A percentile compares a stretch with the other conserved stretches of the same genome.
Evolutionary conservation across 2,329 filamentous ascomycete species (phyloP).

Genomic region (Alternaria rosae): DNA sequence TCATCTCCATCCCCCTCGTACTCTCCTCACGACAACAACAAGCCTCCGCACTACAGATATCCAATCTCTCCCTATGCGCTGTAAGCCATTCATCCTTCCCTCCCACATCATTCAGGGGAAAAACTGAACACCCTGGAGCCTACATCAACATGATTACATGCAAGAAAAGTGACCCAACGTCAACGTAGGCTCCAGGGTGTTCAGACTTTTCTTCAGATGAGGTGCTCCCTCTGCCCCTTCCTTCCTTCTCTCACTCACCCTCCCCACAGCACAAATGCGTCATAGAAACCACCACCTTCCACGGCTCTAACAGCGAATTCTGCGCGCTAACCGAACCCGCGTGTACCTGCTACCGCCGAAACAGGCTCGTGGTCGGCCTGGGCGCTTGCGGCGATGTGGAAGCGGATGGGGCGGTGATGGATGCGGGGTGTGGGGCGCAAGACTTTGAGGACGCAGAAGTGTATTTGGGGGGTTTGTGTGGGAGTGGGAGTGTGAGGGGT

Average conservation of each 20-base stretch:
- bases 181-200: too few relatives aligned
- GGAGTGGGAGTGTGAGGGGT: background rate
- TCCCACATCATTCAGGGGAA: too few relatives aligned
- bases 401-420: background rate
- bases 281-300: background rate
- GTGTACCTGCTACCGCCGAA: background rate
- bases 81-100: background rate
- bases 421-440: background rate
- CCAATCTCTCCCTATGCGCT: background rate
- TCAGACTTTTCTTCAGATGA: too few relatives aligned
- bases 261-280: background rate
- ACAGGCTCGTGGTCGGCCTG: background rate
- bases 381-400: background rate
- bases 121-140: too few relatives aligned
- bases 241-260: background rate
- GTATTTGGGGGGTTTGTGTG: background rate
- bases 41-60: background rate
- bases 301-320: background rate
- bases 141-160: too few relatives aligned
- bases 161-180: too few relatives aligned
- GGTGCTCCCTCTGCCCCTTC: too few relatives aligned
- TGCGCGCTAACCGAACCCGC: background rate
- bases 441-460: background rate
- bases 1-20: background rate
- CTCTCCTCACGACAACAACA: background rate